phyloP scores from a whole-genome alignment of 2,329 filamentous ascomycete species.

The Arthroderma sp. region DNA sequence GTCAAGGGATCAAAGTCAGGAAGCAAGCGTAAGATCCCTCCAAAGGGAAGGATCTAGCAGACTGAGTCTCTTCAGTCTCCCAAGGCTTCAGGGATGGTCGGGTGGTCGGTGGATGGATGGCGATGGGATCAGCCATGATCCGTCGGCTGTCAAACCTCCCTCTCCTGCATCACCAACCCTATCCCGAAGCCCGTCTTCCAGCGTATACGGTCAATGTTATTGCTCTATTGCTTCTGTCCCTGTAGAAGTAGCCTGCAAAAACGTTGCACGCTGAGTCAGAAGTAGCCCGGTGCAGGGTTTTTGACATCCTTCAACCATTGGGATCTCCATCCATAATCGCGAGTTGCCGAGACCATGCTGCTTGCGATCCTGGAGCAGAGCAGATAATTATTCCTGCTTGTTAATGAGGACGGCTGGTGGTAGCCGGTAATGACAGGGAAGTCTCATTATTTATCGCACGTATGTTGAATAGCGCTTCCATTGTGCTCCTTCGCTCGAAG shows the following conservation, averaged over 20 bases:
- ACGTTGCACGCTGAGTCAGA: too few species aligned
- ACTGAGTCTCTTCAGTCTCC: neutral
- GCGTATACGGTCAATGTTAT: neutral
- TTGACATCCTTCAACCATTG: too few species aligned
- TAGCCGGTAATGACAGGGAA: neutral
- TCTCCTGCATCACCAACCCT: neutral
- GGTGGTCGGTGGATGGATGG: neutral
- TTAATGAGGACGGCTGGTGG: neutral
- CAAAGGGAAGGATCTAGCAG: neutral
- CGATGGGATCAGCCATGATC: neutral
- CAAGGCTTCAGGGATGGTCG: neutral
- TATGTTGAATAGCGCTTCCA: neutral
- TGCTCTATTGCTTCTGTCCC: neutral
- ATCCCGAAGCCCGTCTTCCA: neutral
- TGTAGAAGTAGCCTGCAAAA: neutral
- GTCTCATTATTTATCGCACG: neutral
- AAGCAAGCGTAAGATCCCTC: neutral
- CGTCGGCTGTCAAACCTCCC: neutral
- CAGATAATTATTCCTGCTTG: neutral
- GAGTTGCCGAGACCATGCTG: too few species aligned
- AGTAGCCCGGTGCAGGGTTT: too few species aligned
- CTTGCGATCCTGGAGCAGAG: too few species aligned
- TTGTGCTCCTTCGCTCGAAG: neutral
- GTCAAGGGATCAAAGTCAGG: neutral
- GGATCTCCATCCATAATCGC: too few species aligned